phyloP scores from a whole-genome alignment of 2,329 filamentous ascomycete species.

The Pseudofabraea citricarpa region DNA sequence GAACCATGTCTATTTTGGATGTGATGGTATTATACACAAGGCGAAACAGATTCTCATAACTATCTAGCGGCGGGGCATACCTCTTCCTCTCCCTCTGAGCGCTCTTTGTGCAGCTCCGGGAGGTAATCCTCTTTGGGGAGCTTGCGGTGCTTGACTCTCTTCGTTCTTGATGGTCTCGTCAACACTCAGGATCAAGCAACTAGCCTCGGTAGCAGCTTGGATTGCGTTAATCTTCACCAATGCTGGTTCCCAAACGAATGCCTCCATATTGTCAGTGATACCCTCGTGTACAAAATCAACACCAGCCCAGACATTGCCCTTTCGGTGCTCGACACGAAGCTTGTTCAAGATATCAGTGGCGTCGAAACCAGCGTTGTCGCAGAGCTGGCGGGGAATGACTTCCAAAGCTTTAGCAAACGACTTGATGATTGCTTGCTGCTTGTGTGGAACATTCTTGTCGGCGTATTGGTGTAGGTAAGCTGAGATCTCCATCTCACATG shows the following conservation, averaged over 20 bases:
- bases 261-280: conserved; percentile 88
- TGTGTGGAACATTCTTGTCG: conserved; percentile 86
- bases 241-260: conserved; percentile 96
- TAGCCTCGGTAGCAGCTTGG: conserved; percentile 91
- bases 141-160: conserved; percentile 81
- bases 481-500: conserved; percentile 93
- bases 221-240: conserved; percentile 97
- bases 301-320: conserved; percentile 88
- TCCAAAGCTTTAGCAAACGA: conserved; percentile 96
- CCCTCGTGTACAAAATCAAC: conserved; percentile 94
- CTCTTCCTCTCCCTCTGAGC: conserved; percentile 74
- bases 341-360: conserved; percentile 97
- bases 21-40: conserved; percentile 1
- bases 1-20: not conserved
- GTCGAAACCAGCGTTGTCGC: conserved; percentile 98
- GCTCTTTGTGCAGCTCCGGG: conserved; percentile 85
- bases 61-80: conserved; percentile 69
- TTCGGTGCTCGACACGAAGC: conserved; percentile 91
- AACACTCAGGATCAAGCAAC: conserved; percentile 90
- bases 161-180: conserved; percentile 99
- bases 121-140: conserved; percentile 68
- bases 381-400: conserved; percentile 92
- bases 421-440: conserved; percentile 97
- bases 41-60: no score
- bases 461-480: conserved; percentile 90